Evolutionary conservation across 177 flowering plant species (phyloP).

Genomic region (Vitis hybrid): DNA sequence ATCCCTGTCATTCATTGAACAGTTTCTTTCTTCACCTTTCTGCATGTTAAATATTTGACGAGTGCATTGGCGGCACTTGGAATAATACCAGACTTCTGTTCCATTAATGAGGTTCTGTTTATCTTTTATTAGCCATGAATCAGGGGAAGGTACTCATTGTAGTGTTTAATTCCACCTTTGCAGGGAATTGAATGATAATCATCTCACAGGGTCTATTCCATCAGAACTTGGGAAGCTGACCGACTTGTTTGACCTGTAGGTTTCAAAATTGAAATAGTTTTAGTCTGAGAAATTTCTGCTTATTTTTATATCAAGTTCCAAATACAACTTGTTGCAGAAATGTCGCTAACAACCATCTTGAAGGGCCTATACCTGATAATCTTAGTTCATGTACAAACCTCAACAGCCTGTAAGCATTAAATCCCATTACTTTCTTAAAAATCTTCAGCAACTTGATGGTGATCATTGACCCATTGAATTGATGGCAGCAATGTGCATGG

Average conservation of each 20-base stretch:
- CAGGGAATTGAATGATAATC: conserved; percentile 82
- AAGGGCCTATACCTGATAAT: conserved; percentile 72
- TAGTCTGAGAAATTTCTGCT: neutral
- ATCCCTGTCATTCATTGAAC: neutral
- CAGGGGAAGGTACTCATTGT: no score
- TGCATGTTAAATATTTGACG: neutral
- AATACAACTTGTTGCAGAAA: conserved; percentile 40
- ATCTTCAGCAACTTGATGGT: neutral
- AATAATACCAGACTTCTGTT: neutral
- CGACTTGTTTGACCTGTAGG: conserved; percentile 75
- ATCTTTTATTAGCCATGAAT: neutral
- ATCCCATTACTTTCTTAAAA: neutral
- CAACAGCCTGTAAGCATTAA: conserved; percentile 66
- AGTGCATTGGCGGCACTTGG: neutral
- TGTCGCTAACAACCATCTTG: conserved; percentile 73
- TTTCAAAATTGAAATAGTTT: conserved; percentile 3
- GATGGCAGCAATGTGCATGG: conserved; percentile 67
- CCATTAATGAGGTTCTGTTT: neutral
- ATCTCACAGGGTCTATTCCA: conserved; percentile 64
- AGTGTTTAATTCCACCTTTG: neutral
- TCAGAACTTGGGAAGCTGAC: conserved; percentile 77
- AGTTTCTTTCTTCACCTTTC: neutral
- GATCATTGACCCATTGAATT: conserved; percentile 11
- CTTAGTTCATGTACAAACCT: conserved; percentile 76
- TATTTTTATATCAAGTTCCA: neutral